Evolutionary conservation across 805 yeast species (phyloP).

Genomic region (Lipomyces chichibuensis): DNA sequence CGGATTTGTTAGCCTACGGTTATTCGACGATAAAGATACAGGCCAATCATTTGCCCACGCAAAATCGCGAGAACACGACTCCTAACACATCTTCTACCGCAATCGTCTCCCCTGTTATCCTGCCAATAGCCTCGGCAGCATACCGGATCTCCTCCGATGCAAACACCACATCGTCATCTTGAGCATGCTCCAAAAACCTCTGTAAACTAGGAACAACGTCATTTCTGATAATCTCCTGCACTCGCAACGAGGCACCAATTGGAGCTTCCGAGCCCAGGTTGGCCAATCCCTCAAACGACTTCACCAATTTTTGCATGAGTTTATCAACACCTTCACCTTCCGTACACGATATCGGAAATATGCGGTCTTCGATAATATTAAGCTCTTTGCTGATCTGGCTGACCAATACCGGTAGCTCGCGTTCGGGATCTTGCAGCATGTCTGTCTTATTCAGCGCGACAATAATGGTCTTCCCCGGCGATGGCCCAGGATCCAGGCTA

Average conservation of each 20-base stretch:
- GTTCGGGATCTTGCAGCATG: conserved; percentile 13
- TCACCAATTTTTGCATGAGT: conserved; percentile 51
- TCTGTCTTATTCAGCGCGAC: conserved; percentile 45
- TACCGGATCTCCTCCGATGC: conserved; percentile 75
- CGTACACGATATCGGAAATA: conserved; percentile 60
- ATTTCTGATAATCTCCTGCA: conserved; percentile 68
- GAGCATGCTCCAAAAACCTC: conserved; percentile 55
- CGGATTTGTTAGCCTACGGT: too few species aligned
- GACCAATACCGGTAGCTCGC: not conserved
- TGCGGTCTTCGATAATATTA: conserved; percentile 27
- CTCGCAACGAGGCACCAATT: conserved; percentile 70
- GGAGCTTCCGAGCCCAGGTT: conserved; percentile 59
- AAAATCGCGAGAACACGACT: conserved; percentile 86
- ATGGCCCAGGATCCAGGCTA: not conserved
- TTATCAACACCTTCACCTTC: conserved; percentile 58
- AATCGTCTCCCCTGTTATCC: conserved; percentile 84
- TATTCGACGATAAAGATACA: too few species aligned
- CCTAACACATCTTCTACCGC: conserved; percentile 91
- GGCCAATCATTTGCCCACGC: conserved; percentile 76
- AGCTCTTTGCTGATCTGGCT: conserved; percentile 23
- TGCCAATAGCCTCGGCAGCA: conserved; percentile 86
- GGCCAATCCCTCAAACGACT: conserved; percentile 54
- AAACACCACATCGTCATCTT: conserved; percentile 64
- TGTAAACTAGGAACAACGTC: conserved; percentile 78
- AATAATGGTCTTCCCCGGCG: conserved; percentile 36